Evolutionary conservation across 345 rosid species (phyloP), one percentile per base, ranked within the genome.

Genomic region (Sisymbrium altissimum): DNA sequence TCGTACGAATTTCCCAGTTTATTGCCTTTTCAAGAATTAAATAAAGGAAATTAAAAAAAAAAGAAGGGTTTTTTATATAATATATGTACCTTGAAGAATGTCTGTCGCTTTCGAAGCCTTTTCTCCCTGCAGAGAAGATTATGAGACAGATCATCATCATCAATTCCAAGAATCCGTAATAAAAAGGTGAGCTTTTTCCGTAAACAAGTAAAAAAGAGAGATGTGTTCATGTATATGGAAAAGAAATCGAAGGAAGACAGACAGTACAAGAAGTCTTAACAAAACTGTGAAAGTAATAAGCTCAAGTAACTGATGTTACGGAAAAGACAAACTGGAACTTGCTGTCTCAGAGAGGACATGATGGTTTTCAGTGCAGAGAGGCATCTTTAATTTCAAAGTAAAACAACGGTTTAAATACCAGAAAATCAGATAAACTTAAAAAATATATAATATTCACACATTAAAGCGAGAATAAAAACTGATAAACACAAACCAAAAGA

Each of bases 41-140:
- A 77, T 64, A 77, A 58, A 46, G 38, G 46, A 41, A 57, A 36
- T 53, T 21, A 58, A 14, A 14, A 44, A 56, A 32, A 70, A 63
- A 14, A 23, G 25, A 23, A 23, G 3, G 25, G 52, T 7, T 55
- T 7, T 55, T 27, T 19, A 48, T 21, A 27, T 21, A 32, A 41
- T 33, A 39, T 73, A 74, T 72, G 76, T 84, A 89, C 97, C 96
- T 80, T 82, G 86, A 60, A 82, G 84, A 81, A 87, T 81, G 85
- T 87, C 93, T 66, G 95, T 94, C 90, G 80, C 95, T 94, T 87
- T 91, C 97, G 71, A 71, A 67, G 40, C 84, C 88, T 82, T 86
- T 86, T 81, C 91, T 68, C 76, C 91, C 98, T 94, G 89, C 87
- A 85, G 61, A 85, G 61, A 32, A 54, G 32, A 56, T 77, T 71